These are phyloP conservation scores for Yamadazyma akitaensis DNA, from an alignment of 805 yeast genomes.

Conservation along the genomic window DNA sequence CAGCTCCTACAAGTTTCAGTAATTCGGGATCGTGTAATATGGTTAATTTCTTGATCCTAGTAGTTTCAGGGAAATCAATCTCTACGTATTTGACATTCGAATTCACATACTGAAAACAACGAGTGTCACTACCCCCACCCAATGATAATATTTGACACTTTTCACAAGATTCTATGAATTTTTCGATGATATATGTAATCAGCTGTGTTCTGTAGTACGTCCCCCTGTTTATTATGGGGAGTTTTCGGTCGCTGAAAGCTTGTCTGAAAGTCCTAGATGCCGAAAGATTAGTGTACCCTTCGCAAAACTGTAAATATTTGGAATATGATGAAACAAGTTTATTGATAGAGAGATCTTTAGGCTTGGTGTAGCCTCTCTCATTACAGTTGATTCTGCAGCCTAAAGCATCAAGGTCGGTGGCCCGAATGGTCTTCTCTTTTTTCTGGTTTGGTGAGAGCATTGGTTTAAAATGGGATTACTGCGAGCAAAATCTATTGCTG, in stretches of 20 bases:
- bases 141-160: constrained; percentile 57
- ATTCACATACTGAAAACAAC: constrained; percentile 51
- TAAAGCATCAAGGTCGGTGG: constrained; percentile 71
- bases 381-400: constrained; percentile 59
- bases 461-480: no score
- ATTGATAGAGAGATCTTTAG: constrained; percentile 34
- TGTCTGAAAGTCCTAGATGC: constrained; percentile 38
- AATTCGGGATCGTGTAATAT: constrained; percentile 35
- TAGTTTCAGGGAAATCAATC: constrained; percentile 59
- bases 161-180: constrained; percentile 33
- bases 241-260: constrained; percentile 41
- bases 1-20: constrained; percentile 18
- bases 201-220: constrained; percentile 59
- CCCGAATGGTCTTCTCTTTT: constrained; percentile 45
- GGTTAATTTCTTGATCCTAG: constrained; percentile 48
- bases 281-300: constrained; percentile 37
- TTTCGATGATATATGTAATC: constrained; percentile 45
- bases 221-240: constrained; percentile 70
- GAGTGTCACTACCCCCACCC: constrained; percentile 82
- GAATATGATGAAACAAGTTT: constrained; percentile 34
- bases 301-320: constrained; percentile 34
- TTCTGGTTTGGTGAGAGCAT: constrained; percentile 34
- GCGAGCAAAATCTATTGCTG: neutral
- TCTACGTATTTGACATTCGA: constrained; percentile 48
- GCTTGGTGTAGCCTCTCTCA: constrained; percentile 43